Evolutionary conservation across 768 basidiomycete genomes (phyloP).

Genomic region (Trametes punicea): DNA sequence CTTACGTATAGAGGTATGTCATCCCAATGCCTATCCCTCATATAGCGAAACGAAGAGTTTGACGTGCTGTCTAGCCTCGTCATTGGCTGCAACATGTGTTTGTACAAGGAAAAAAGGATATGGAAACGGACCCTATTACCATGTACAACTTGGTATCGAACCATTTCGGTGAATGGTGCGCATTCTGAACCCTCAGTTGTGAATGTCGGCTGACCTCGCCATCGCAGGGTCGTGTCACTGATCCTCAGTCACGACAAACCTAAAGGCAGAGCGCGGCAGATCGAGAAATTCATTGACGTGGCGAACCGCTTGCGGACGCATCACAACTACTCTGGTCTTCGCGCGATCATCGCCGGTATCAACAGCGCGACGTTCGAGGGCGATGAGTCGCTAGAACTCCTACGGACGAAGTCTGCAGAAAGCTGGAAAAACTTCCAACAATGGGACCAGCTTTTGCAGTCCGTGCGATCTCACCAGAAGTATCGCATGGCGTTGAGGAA

Average conservation of each 20-base stretch:
- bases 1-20: constrained; percentile 69
- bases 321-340: constrained; percentile 92
- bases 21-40: neutral
- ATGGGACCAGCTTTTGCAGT: constrained; percentile 81
- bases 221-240: constrained; percentile 81
- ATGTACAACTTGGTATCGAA: constrained; percentile 76
- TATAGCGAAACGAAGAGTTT: no score
- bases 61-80: constrained; percentile 54
- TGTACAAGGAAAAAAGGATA: constrained; percentile 61
- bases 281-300: constrained; percentile 87
- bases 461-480: constrained; percentile 78
- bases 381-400: constrained; percentile 71
- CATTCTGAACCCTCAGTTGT: neutral
- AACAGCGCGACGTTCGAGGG: constrained; percentile 78
- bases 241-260: constrained; percentile 85
- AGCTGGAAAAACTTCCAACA: constrained; percentile 75
- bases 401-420: constrained; percentile 64
- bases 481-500: constrained; percentile 88
- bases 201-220: constrained; percentile 6
- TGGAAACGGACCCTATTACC: constrained; percentile 65
- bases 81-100: constrained; percentile 84
- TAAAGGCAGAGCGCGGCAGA: constrained; percentile 70
- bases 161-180: constrained; percentile 78
- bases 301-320: constrained; percentile 73
- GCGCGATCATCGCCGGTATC: constrained; percentile 93